Evolutionary conservation across 108 stramenopile species (phyloP).

Genomic region (Epithemia pelagica): DNA sequence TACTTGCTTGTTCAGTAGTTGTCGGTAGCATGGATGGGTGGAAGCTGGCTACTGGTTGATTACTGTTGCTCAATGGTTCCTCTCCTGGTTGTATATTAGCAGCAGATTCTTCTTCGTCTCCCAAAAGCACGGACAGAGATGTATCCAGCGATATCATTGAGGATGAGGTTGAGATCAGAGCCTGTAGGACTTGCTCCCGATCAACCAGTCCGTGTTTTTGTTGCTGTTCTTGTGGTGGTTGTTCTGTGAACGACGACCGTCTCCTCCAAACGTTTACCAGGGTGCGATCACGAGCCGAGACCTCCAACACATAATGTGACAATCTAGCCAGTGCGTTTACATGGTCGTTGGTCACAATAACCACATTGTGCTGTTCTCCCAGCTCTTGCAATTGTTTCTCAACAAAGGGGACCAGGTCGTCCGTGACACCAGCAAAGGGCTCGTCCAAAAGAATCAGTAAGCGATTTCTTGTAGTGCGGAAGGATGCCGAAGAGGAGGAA

Average conservation of each 20-base stretch:
- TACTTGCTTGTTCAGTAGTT: too few species aligned
- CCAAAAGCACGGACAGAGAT: too few species aligned
- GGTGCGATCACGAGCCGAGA: conserved; percentile 51
- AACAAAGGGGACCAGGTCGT: conserved; percentile 69
- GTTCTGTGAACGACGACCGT: conserved; percentile 34
- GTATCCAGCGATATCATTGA: too few species aligned
- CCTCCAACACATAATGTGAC: conserved; percentile 57
- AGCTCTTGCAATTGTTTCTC: conserved; percentile 38
- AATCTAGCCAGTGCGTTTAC: conserved; percentile 42
- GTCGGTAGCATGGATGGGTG: too few species aligned
- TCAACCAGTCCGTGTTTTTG: too few species aligned
- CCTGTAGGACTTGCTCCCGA: too few species aligned
- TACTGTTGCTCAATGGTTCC: conserved; percentile 38
- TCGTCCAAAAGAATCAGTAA: conserved; percentile 55
- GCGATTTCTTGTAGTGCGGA: too few species aligned
- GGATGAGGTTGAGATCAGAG: too few species aligned
- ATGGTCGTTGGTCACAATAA: conserved; percentile 71
- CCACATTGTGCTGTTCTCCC: conserved; percentile 48
- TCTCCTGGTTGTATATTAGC: too few species aligned
- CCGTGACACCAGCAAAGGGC: conserved; percentile 67
- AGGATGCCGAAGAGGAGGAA: too few species aligned
- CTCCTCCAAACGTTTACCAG: conserved; percentile 45
- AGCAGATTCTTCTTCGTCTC: conserved; percentile 32
- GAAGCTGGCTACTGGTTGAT: conserved; percentile 34
- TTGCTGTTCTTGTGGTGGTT: too few species aligned